Evolutionary conservation across 2,329 filamentous ascomycete genomes (phyloP).

Genomic region (Pestalotiopsis fici): DNA sequence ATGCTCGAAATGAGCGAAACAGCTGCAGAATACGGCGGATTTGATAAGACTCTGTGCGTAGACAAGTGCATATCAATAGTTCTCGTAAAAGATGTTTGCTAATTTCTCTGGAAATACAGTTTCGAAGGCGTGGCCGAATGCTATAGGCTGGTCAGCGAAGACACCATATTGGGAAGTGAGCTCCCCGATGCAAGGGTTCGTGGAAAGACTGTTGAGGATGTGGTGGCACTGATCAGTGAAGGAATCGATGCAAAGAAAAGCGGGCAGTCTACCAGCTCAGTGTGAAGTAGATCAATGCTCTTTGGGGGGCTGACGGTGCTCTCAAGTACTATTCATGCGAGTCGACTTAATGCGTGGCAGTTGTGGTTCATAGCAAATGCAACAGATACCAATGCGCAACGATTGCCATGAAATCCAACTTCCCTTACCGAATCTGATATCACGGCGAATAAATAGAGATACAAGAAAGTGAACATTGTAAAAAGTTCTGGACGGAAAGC

Average conservation of each 20-base stretch:
- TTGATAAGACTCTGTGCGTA: constrained; percentile 2
- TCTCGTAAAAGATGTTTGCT: not conserved
- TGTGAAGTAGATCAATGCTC: not conserved
- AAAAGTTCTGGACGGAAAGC: too few species aligned
- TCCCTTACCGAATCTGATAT: too few species aligned
- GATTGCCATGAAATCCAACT: too few species aligned
- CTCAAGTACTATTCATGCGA: too few species aligned
- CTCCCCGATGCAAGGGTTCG: not conserved
- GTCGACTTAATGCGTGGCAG: too few species aligned
- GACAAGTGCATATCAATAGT: not conserved
- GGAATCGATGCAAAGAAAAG: not conserved
- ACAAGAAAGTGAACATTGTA: too few species aligned
- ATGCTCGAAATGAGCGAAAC: constrained; percentile 4
- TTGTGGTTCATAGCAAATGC: too few species aligned
- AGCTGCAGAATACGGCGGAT: not conserved
- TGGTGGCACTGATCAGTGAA: not conserved
- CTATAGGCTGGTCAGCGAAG: not conserved
- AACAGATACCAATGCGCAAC: too few species aligned
- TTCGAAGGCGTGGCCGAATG: not conserved
- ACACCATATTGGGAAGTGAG: not conserved
- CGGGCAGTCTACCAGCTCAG: not conserved
- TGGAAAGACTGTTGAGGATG: not conserved
- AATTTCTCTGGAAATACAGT: not conserved
- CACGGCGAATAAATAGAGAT: too few species aligned
- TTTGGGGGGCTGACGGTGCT: too few species aligned